Evolutionary conservation across 257 asterid genomes (phyloP), one percentile per base, ranked within the genome.

Genomic region (Fraxinus excelsior): DNA sequence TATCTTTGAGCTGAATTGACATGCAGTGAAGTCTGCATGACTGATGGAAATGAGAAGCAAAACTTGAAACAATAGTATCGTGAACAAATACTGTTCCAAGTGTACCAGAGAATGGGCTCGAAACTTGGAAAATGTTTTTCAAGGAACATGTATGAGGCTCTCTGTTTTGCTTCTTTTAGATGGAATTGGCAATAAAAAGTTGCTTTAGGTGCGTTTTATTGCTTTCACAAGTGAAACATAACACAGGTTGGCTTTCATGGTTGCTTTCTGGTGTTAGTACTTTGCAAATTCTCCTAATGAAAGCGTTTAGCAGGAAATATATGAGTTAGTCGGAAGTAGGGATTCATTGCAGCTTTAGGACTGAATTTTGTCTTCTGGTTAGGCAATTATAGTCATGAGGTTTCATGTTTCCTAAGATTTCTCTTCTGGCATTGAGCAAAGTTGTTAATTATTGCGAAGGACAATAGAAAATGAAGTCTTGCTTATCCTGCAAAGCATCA

Each of bases 401-500:
- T 40, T 67, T 70, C 19, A 74, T 37, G 23, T 25, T 62, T 77
- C 31, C 67, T 26, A 66, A 51, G 44, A 40, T 21, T 70, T 40
- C 74, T 70, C n/a, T 64, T 37, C 46, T 6, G 16, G 25, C 29
- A 21, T 40, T 62, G 68, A 62, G 16, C 35, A 25, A 25, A 32
- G 2, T 29, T 53, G 53, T 53, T 18, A 62, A 67, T 11, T 46
- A 58, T 46, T 79, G 42, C 4, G 35, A 25, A 25, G 38, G 58
- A 68, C 56, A 56, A n/a, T 64, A 73, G 23, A 1, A 0, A 34
- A n/a, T 32, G 19, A 58, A 21, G 25, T 78, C 60, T 53, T 75
- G 58, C 10, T 51, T 73, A 26, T 7, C 76, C 71, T 76, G 78
- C 71, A 35, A 71, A 56, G 62, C 75, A 66, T 74, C 49, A 25